These are phyloP conservation scores for Lophium mytilinum DNA, from an alignment of 495 filamentous ascomycete species.

Conservation along the genomic window DNA sequence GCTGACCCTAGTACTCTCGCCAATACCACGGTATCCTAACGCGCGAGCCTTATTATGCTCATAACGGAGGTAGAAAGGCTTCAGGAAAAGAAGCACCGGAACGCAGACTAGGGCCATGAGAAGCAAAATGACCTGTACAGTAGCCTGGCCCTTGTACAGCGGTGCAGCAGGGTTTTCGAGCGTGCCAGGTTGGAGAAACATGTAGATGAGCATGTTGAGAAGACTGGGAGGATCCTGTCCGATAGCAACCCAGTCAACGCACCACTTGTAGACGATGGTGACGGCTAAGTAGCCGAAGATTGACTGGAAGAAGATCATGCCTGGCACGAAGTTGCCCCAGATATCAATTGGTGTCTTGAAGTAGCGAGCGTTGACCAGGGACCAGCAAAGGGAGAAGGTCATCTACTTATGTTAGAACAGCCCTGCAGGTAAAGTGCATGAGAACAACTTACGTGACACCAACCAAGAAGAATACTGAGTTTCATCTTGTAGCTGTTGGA, in stretches of 20 bases:
- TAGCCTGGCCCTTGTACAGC: conserved; percentile 68
- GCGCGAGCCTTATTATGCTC: conserved; percentile 87
- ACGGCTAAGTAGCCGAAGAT: conserved; percentile 97
- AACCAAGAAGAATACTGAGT: conserved; percentile 90
- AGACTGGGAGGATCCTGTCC: conserved; percentile 69
- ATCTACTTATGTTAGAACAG: conserved; percentile 49
- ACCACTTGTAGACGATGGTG: conserved; percentile 95
- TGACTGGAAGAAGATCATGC: conserved; percentile 98
- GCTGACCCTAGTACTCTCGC: conserved; percentile 76
- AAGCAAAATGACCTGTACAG: conserved; percentile 70
- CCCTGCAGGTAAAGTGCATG: no score
- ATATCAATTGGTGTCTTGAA: conserved; percentile 93
- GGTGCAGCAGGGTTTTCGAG: conserved; percentile 49
- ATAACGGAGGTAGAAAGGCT: conserved; percentile 85
- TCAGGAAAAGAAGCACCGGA: conserved; percentile 84
- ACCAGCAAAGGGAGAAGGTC: conserved; percentile 93
- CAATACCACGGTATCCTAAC: conserved; percentile 84
- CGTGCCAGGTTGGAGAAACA: conserved; percentile 85
- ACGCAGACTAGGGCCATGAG: conserved; percentile 79
- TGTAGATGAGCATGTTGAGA: conserved; percentile 98
- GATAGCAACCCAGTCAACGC: conserved; percentile 69
- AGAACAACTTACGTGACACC: conserved; percentile 62
- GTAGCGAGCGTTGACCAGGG: conserved; percentile 85
- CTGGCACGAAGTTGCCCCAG: conserved; percentile 92
- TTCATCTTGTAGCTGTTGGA: conserved; percentile 99